A percentile compares a stretch with the other conserved stretches of the same genome.
phyloP scores from a whole-genome alignment of 306 rosid genomes.

The Glycyrrhiza uralensis region DNA sequence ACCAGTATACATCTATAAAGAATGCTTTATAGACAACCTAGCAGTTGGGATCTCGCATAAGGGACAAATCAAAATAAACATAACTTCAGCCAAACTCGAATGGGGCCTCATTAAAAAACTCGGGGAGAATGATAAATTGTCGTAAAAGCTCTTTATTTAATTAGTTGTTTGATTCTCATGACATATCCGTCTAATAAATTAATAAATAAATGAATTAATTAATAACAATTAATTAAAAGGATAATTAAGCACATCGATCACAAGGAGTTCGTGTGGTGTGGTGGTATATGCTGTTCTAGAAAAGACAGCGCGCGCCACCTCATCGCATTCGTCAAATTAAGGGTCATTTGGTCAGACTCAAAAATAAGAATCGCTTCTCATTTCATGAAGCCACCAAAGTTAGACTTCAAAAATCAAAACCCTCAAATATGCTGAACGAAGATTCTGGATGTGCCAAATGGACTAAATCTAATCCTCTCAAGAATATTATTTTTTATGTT shows the following conservation, averaged over 20 bases:
- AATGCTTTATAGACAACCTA: too few species aligned
- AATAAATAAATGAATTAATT: too few species aligned
- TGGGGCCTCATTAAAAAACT: not conserved
- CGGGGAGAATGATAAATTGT: not conserved
- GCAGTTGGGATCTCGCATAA: too few species aligned
- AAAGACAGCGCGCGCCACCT: not conserved
- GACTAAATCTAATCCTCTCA: too few species aligned
- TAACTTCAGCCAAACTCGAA: not conserved
- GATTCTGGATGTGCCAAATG: too few species aligned
- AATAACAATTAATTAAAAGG: too few species aligned
- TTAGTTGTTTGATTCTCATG: not conserved
- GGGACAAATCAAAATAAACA: not conserved
- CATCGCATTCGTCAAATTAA: too few species aligned
- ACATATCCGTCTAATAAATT: not conserved
- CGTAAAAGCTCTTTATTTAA: not conserved
- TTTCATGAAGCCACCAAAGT: constrained; percentile 7
- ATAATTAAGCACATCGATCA: too few species aligned
- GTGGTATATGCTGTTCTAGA: constrained; percentile 10
- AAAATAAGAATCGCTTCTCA: too few species aligned
- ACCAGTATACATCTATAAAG: not conserved
- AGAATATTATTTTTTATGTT: too few species aligned
- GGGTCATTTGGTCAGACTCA: constrained; percentile 7
- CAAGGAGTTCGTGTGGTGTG: not conserved
- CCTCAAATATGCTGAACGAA: too few species aligned
- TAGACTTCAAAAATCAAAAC: too few species aligned